phyloP scores from a whole-genome alignment of 1,139 yeast genomes.

The Hyphopichia buzzinii region DNA sequence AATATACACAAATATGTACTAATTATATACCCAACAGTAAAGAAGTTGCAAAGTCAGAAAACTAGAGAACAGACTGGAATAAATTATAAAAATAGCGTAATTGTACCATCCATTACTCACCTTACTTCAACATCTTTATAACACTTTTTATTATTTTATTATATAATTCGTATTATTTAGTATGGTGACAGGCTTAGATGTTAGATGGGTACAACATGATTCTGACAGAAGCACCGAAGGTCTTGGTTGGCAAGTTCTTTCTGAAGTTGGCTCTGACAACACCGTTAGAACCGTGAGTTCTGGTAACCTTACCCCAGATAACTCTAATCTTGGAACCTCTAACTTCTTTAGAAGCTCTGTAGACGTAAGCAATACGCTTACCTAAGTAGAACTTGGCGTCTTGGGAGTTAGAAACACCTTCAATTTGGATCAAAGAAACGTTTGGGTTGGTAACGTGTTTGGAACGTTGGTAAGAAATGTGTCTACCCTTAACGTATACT shows the following conservation, averaged over 20 bases:
- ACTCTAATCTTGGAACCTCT: slow-evolving; percentile 99
- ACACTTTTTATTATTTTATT: slow-evolving; percentile 1
- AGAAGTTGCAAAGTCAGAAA: neutral
- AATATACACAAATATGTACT: neutral
- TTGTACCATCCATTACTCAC: neutral
- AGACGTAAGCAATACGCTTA: slow-evolving; percentile 98
- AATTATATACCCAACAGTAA: too few species aligned
- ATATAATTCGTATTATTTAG: slow-evolving; percentile 3
- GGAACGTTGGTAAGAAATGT: slow-evolving; percentile 99
- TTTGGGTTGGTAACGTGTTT: slow-evolving; percentile 98
- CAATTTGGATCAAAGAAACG: slow-evolving; percentile 93
- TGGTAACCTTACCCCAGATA: slow-evolving; percentile 98
- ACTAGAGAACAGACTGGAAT: neutral
- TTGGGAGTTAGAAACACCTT: slow-evolving; percentile 87
- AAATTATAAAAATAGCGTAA: neutral
- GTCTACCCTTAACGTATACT: slow-evolving; percentile 99
- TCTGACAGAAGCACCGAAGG: slow-evolving; percentile 99
- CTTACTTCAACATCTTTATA: neutral
- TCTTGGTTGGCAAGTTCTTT: slow-evolving; percentile 98
- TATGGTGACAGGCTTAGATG: slow-evolving; percentile 63
- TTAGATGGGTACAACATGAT: slow-evolving; percentile 99
- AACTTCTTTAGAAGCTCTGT: slow-evolving; percentile 97
- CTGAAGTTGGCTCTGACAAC: slow-evolving; percentile 98
- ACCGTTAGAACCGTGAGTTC: slow-evolving; percentile 99
- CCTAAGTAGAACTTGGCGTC: slow-evolving; percentile 99